Conservation (phyloP, 352 stramenopile species). For the Plasmopara halstedii region DNA sequence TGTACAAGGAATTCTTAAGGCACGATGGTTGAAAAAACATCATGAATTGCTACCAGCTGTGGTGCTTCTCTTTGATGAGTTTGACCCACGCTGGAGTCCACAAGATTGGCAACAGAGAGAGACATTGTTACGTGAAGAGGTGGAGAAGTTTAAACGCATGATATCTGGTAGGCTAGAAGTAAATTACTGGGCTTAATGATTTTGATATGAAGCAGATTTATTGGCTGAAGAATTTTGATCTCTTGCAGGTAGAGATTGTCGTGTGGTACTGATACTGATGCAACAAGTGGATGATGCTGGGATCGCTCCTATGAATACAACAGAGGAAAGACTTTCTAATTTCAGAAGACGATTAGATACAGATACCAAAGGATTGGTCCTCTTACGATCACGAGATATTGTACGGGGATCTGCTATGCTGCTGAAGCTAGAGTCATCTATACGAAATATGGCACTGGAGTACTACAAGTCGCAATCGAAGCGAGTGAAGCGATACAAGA, state of each 20-base stretch:
- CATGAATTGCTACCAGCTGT: slow-evolving; percentile 73
- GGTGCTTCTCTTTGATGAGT: slow-evolving; percentile 79
- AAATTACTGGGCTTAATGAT: no score
- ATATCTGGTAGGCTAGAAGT: slow-evolving; percentile 35
- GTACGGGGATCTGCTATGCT: slow-evolving; percentile 47
- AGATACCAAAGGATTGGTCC: slow-evolving; percentile 63
- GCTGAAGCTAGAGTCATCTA: slow-evolving; percentile 60
- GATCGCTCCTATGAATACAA: slow-evolving; percentile 47
- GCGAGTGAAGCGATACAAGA: slow-evolving; percentile 84
- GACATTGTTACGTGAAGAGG: slow-evolving; percentile 56
- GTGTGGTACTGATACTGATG: slow-evolving; percentile 70
- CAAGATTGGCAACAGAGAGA: slow-evolving; percentile 70
- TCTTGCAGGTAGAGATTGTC: slow-evolving; percentile 51
- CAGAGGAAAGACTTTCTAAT: slow-evolving; percentile 64
- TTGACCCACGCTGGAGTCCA: slow-evolving; percentile 64
- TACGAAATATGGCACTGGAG: slow-evolving; percentile 74
- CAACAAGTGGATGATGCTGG: slow-evolving; percentile 72
- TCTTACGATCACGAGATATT: slow-evolving; percentile 62
- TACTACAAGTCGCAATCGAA: slow-evolving; percentile 87
- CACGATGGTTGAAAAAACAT: slow-evolving; percentile 82
- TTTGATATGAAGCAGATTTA: no score
- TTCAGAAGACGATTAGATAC: slow-evolving; percentile 63
- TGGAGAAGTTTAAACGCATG: slow-evolving; percentile 59
- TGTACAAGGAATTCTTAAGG: slow-evolving; percentile 68
- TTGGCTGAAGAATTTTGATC: no score